Conservation (phyloP, 495 filamentous ascomycete genomes). For the Mytilinidion resinicola region DNA sequence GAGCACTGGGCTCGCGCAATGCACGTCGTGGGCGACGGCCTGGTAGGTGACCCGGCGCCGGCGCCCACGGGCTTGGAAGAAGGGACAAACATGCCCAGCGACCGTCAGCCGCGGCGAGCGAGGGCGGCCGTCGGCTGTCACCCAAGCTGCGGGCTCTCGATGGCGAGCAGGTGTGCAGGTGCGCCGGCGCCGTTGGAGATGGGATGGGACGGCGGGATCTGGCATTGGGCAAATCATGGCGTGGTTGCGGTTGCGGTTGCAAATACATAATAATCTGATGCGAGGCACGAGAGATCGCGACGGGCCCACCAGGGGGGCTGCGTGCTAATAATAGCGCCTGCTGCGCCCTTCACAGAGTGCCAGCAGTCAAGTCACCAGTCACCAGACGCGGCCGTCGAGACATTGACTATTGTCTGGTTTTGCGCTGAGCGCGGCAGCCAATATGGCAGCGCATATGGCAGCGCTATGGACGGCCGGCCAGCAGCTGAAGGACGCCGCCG, state of each 20-base stretch:
- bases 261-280: slow-evolving; percentile 10
- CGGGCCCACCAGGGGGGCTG: neutral
- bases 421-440: slow-evolving; percentile 2
- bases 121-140: too few species aligned
- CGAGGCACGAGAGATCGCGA: slow-evolving; percentile 21
- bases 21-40: slow-evolving; percentile 18
- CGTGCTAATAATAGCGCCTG: slow-evolving; percentile 18
- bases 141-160: too few species aligned
- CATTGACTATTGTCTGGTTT: neutral
- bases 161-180: slow-evolving; percentile 1
- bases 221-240: neutral
- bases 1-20: neutral
- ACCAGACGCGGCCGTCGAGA: neutral
- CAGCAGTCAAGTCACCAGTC: slow-evolving; percentile 1
- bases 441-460: neutral
- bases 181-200: too few species aligned
- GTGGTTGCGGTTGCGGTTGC: neutral
- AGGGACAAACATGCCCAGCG: too few species aligned
- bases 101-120: slow-evolving; percentile 12
- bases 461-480: neutral
- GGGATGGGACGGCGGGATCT: neutral
- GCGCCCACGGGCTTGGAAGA: neutral
- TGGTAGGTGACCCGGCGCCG: slow-evolving; percentile 23
- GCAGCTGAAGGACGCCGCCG: neutral
- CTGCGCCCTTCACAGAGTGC: neutral